These are phyloP conservation scores for Dichotomopilus funicola DNA, from an alignment of 2,329 filamentous ascomycete genomes.

Conservation along the genomic window DNA sequence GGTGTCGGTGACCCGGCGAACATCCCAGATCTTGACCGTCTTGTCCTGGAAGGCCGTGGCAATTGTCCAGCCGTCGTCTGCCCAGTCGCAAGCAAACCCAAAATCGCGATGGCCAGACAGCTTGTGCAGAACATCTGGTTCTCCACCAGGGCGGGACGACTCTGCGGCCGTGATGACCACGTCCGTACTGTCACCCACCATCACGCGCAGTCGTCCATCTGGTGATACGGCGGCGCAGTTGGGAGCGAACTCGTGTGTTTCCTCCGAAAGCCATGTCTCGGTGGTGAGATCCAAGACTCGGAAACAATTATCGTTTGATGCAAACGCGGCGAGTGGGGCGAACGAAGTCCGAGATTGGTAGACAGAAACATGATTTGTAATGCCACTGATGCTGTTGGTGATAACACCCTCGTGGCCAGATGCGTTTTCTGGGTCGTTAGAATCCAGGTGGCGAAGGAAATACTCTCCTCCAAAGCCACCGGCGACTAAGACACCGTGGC, in stretches of 20 bases:
- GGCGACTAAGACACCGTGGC: slow-evolving; percentile 50
- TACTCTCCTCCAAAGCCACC: slow-evolving; percentile 55
- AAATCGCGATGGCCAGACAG: slow-evolving; percentile 62
- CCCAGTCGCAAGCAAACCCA: slow-evolving; percentile 74
- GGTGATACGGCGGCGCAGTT: slow-evolving; percentile 70
- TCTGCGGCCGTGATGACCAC: slow-evolving; percentile 65
- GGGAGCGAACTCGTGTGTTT: slow-evolving; percentile 52
- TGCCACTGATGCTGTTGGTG: slow-evolving; percentile 45
- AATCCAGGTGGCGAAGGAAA: slow-evolving; percentile 41
- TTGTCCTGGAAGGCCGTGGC: slow-evolving; percentile 74
- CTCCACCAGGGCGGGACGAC: slow-evolving; percentile 29
- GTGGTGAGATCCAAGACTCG: slow-evolving; percentile 53
- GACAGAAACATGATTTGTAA: slow-evolving; percentile 60
- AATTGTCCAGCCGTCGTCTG: slow-evolving; percentile 66
- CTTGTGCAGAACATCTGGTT: slow-evolving; percentile 42
- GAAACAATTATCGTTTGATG: slow-evolving; percentile 56
- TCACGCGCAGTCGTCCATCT: slow-evolving; percentile 61
- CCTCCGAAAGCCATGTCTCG: slow-evolving; percentile 50
- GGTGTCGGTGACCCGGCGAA: slow-evolving; percentile 57
- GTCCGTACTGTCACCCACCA: slow-evolving; percentile 63
- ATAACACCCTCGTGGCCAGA: slow-evolving; percentile 40
- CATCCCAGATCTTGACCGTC: slow-evolving; percentile 68
- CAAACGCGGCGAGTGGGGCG: slow-evolving; percentile 50
- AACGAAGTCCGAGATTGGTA: slow-evolving; percentile 47
- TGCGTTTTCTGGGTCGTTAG: slow-evolving; percentile 29